phyloP scores from a whole-genome alignment of 2,329 filamentous ascomycete species.

The Zelopaecilomyces penicillatus region DNA sequence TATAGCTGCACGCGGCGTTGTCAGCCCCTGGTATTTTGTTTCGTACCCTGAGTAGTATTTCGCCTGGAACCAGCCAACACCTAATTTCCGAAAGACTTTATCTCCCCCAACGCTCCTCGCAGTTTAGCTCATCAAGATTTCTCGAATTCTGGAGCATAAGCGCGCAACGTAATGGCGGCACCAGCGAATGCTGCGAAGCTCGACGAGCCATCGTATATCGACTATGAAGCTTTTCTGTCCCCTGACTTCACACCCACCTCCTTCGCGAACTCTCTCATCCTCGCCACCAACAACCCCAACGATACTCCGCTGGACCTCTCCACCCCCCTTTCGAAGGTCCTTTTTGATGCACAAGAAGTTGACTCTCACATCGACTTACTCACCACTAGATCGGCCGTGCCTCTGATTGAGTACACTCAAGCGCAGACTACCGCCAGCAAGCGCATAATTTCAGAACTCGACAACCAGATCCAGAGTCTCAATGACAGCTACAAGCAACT shows the following conservation, averaged over 20 bases:
- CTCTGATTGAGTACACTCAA: constrained; percentile 70
- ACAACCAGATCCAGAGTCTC: constrained; percentile 69
- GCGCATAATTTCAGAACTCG: constrained; percentile 65
- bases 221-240: constrained; percentile 85
- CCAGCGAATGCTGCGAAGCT: constrained; percentile 1
- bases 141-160: too few relatives aligned
- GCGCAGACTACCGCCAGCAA: constrained; percentile 64
- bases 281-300: constrained; percentile 83
- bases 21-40: too few relatives aligned
- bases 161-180: constrained; percentile 1
- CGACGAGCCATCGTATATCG: constrained; percentile 73
- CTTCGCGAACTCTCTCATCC: constrained; percentile 84
- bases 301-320: constrained; percentile 88
- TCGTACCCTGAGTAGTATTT: too few relatives aligned
- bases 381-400: constrained; percentile 74
- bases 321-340: constrained; percentile 82
- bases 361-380: constrained; percentile 91
- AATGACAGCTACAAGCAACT: constrained; percentile 80
- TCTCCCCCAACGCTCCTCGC: too few relatives aligned
- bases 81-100: too few relatives aligned
- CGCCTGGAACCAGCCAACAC: too few relatives aligned
- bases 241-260: constrained; percentile 70
- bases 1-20: too few relatives aligned
- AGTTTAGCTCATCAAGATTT: too few relatives aligned
- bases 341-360: constrained; percentile 95